Evolutionary conservation across 305 asterid genomes (phyloP).

Genomic region (Caryopteris hybrid): DNA sequence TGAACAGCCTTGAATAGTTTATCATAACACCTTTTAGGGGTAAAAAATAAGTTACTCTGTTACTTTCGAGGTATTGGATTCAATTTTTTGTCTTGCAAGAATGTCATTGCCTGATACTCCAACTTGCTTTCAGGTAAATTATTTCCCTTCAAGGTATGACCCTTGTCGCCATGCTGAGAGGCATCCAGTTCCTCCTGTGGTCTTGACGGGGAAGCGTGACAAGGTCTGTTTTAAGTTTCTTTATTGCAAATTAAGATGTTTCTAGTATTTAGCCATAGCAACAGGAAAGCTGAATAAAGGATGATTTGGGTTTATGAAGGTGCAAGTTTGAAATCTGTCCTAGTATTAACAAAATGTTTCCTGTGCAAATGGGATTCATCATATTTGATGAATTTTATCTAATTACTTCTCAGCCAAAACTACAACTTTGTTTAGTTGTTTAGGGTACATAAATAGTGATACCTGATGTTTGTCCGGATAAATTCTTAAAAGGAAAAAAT

Average conservation of each 20-base stretch:
- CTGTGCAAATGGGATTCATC: not conserved
- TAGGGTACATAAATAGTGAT: no score
- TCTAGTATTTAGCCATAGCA: not conserved
- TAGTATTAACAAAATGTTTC: not conserved
- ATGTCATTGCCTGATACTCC: not conserved
- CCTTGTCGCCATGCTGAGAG: conserved; percentile 62
- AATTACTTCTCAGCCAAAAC: not conserved
- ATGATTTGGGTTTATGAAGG: not conserved
- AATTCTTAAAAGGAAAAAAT: not conserved
- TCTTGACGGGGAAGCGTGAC: conserved; percentile 48
- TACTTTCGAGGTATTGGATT: not conserved
- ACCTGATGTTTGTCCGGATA: not conserved
- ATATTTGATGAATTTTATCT: not conserved
- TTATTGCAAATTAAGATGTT: not conserved
- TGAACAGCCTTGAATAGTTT: not conserved
- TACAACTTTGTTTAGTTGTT: no score
- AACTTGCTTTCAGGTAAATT: conserved; percentile 41
- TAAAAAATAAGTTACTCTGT: no score
- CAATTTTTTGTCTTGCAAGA: no score
- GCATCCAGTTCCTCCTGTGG: conserved; percentile 44
- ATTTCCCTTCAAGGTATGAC: conserved; percentile 69
- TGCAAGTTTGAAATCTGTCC: not conserved
- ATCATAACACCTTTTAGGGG: not conserved
- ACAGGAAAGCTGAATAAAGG: not conserved
- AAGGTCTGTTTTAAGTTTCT: conserved; percentile 24